Percentiles rank a stretch among this genome's conserved stretches.
Conservation (phyloP, 1,284 basidiomycete genomes). For the Cutaneotrichosporon mucoides region DNA sequence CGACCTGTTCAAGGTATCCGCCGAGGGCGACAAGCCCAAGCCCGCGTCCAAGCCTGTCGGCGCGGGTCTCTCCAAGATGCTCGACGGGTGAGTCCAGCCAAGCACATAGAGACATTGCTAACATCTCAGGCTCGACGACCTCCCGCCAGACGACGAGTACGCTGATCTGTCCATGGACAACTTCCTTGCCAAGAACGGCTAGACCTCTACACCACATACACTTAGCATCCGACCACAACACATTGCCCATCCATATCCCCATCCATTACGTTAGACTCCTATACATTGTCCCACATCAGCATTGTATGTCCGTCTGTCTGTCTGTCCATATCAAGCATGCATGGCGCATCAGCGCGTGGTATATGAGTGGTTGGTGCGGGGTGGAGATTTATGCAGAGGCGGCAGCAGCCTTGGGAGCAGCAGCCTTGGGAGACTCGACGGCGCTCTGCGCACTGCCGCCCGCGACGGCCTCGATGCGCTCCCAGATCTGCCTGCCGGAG, state of each 20-base stretch:
- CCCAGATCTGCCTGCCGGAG: constrained; percentile 24
- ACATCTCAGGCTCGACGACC: constrained; percentile 64
- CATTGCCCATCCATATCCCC: background rate
- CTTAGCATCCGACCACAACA: background rate
- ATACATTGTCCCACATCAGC: background rate
- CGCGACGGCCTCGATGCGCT: constrained; percentile 16
- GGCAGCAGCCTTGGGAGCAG: background rate
- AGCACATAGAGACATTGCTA: background rate
- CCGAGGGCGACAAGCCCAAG: constrained; percentile 55
- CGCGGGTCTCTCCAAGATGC: constrained; percentile 65
- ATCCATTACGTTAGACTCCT: background rate
- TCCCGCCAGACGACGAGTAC: constrained; percentile 86
- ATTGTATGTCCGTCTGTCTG: constrained; percentile 3
- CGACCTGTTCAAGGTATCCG: constrained; percentile 84
- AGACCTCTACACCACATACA: background rate
- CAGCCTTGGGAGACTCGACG: background rate
- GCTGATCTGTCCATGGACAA: constrained; percentile 74
- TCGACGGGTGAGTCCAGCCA: constrained; percentile 56
- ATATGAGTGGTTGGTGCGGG: background rate
- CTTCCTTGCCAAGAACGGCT: constrained; percentile 54
- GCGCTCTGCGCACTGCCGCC: background rate
- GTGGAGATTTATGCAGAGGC: background rate
- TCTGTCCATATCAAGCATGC: constrained; percentile 17
- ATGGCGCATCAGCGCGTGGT: constrained; percentile 5
- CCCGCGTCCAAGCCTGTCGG: background rate